Conservation (phyloP, 2,329 filamentous ascomycete species). For the Penicillium janthinellum region DNA sequence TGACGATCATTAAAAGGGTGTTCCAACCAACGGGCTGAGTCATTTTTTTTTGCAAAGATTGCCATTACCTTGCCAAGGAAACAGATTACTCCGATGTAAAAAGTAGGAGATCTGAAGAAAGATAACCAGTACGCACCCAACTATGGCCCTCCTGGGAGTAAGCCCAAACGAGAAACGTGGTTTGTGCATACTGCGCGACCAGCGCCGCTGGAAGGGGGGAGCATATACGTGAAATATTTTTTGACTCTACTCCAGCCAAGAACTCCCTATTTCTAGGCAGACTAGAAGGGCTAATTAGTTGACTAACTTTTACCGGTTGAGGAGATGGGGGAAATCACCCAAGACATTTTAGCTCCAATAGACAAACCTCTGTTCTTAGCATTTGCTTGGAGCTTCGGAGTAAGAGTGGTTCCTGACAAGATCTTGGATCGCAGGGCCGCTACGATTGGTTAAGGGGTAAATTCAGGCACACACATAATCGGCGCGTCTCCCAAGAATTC, state of each 20-base stretch:
- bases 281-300: background rate
- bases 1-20: background rate
- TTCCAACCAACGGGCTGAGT: background rate
- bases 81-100: background rate
- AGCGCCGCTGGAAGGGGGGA: background rate
- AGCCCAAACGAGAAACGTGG: background rate
- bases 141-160: background rate
- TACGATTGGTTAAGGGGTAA: background rate
- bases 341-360: background rate
- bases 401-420: background rate
- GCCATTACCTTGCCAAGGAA: background rate
- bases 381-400: background rate
- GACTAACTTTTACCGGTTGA: background rate
- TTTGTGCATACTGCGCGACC: background rate
- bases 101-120: background rate
- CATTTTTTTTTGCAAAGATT: no score
- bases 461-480: background rate
- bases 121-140: background rate
- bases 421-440: background rate
- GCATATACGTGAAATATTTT: conserved; percentile 1
- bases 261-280: background rate
- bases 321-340: background rate
- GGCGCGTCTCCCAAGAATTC: background rate
- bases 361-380: background rate
- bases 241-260: background rate